Evolutionary conservation across 495 filamentous ascomycete species (phyloP), one percentile per base, ranked within the genome.

Genomic region (Pyrenula massariospora): DNA sequence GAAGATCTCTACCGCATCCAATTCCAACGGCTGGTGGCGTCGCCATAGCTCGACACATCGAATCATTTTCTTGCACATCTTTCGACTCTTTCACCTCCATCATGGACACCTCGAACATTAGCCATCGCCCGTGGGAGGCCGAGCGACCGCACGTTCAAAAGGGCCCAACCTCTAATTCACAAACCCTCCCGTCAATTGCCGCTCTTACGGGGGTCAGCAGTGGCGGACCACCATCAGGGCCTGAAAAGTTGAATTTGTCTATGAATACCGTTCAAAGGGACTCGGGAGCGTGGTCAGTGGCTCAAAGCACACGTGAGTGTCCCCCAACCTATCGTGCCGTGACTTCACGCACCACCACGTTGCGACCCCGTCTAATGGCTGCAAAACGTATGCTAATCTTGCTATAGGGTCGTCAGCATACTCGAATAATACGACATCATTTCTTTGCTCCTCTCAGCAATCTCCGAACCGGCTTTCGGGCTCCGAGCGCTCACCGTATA

Each of bases 351-450:
- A 52, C 8, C 19, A 48, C 19, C 50, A 20, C 50, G n/a, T 21
- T 20, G 19, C 8, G 20, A 10, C n/a, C 10, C 20, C n/a, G 50
- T 20, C n/a, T 52, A 52, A 19, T 24, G 52, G 54, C 54, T 57
- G 23, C 25, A 48, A 49, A 1, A 19, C 36, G 49, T 49, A 52
- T 66, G 56, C 66, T 71, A 63, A 70, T 64, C 54, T 52, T 53
- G 19, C 62, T 15, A 42, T 42, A 80, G 77, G 77, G 62, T 80
- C 77, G 8, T 80, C 77, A 10, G 77, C 76, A 48, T 80, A 80
- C 60, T 80, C 77, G 12, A 78, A 73, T 25, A 60, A 71, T 3
- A 73, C 70, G 47, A 77, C 74, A 60, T 72, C 72, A 22, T 78
- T 75, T 55, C 68, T 80, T 21, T 68, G 66, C 56, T 73, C 75